A percentile compares a stretch with the other conserved stretches of the same genome.
Conservation (phyloP, 2,329 filamentous ascomycete species). For the Xylaria sp. region DNA sequence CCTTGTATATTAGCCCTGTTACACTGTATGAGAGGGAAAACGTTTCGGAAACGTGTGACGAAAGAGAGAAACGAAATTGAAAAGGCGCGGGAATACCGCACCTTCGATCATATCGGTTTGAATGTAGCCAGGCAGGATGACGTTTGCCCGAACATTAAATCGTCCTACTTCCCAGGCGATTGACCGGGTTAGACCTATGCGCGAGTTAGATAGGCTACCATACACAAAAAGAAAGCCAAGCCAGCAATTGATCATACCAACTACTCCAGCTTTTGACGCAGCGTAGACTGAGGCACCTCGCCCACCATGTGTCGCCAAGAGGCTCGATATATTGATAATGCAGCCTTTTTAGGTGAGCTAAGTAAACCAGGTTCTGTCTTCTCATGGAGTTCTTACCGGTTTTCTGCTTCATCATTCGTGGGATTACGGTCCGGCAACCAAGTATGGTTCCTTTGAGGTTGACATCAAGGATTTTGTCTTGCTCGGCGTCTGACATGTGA, state of each 20-base stretch:
- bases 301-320: slow-evolving; percentile 76
- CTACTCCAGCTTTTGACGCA: slow-evolving; percentile 81
- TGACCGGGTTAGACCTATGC: slow-evolving; percentile 72
- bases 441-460: slow-evolving; percentile 76
- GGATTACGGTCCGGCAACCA: slow-evolving; percentile 65
- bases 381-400: slow-evolving; percentile 36
- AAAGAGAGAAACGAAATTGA: slow-evolving; percentile 29
- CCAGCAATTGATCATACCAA: slow-evolving; percentile 60
- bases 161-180: slow-evolving; percentile 70
- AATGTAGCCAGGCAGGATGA: slow-evolving; percentile 84
- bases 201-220: slow-evolving; percentile 35
- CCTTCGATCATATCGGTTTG: slow-evolving; percentile 81
- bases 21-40: slow-evolving; percentile 34
- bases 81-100: slow-evolving; percentile 52
- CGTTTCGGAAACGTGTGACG: slow-evolving; percentile 14
- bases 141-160: slow-evolving; percentile 77
- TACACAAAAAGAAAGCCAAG: slow-evolving; percentile 6
- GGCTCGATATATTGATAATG: slow-evolving; percentile 84
- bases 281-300: slow-evolving; percentile 78
- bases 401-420: slow-evolving; percentile 57
- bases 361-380: neutral
- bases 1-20: slow-evolving; percentile 53
- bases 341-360: slow-evolving; percentile 56
- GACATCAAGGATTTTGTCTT: slow-evolving; percentile 70
- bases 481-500: slow-evolving; percentile 58